These are phyloP conservation scores for Aspergillus fischeri DNA, from an alignment of 2,329 filamentous ascomycete species.

Conservation along the genomic window DNA sequence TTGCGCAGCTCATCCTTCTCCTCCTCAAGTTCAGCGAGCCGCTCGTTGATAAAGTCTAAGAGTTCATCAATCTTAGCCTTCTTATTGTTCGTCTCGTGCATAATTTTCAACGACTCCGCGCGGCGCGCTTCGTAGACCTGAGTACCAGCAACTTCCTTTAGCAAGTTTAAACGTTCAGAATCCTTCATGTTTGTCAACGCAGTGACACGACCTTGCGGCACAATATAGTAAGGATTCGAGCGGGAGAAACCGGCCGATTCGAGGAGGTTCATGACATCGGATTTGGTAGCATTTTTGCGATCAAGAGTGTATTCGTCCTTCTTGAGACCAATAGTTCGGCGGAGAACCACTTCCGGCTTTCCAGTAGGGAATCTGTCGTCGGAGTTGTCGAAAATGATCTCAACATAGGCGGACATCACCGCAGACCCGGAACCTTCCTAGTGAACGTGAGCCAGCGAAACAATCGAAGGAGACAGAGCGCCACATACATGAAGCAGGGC, in stretches of 20 bases:
- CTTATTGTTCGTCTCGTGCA: conserved; percentile 95
- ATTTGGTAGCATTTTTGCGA: conserved; percentile 91
- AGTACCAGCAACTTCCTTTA: conserved; percentile 98
- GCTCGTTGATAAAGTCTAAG: conserved; percentile 85
- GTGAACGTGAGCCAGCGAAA: conserved; percentile 24
- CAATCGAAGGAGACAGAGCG: not conserved
- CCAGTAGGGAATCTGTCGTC: conserved; percentile 94
- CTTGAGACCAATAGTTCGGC: conserved; percentile 92
- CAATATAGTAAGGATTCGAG: conserved; percentile 98
- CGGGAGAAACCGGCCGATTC: conserved; percentile 95
- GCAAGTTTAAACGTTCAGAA: conserved; percentile 75
- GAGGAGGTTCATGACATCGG: conserved; percentile 89
- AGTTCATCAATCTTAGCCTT: conserved; percentile 90
- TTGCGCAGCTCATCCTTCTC: conserved; percentile 94
- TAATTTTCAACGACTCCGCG: conserved; percentile 90
- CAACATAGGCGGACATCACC: conserved; percentile 98
- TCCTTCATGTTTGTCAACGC: conserved; percentile 99
- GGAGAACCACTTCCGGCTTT: conserved; percentile 82
- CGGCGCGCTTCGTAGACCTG: conserved; percentile 93
- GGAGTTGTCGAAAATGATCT: conserved; percentile 97
- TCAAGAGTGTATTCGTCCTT: conserved; percentile 99
- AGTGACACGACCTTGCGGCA: conserved; percentile 93
- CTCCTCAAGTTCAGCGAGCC: conserved; percentile 84
- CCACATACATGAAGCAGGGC: conserved; percentile 72
- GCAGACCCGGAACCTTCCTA: conserved; percentile 92